Conservation (phyloP, 2,329 filamentous ascomycete genomes). For the Acrodontium crateriforme region DNA sequence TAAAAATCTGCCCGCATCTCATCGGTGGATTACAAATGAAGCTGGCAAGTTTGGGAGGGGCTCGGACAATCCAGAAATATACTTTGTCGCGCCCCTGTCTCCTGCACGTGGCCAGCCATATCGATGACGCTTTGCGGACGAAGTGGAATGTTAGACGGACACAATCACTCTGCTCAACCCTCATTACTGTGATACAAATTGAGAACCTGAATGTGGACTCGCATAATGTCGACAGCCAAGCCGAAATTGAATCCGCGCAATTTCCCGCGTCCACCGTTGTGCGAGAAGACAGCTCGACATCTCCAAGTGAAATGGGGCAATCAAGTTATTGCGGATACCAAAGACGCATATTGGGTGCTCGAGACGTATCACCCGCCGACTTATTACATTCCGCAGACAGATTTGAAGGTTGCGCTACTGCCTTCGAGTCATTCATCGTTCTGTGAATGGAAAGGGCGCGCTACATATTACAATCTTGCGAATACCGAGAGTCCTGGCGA, state of each 20-base stretch:
- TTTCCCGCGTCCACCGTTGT: constrained; percentile 45
- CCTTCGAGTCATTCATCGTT: constrained; percentile 34
- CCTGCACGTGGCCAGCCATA: no score
- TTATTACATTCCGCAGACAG: constrained; percentile 45
- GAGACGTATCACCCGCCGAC: constrained; percentile 51
- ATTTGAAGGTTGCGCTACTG: constrained; percentile 34
- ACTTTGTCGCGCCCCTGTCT: no score
- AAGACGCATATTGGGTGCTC: constrained; percentile 46
- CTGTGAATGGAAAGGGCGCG: constrained; percentile 49
- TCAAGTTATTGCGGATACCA: constrained; percentile 43
- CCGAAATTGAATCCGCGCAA: constrained; percentile 40
- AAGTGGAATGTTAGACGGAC: no score
- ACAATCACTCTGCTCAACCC: no score
- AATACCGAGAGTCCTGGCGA: constrained; percentile 26
- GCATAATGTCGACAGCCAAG: constrained; percentile 10
- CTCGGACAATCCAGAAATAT: no score
- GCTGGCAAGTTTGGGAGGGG: no score
- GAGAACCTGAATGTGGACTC: constrained; percentile 4
- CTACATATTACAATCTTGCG: constrained; percentile 43
- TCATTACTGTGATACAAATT: no score
- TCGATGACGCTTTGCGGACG: no score
- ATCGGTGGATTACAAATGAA: no score
- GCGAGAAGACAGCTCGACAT: constrained; percentile 41
- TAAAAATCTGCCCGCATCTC: no score
- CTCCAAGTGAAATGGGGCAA: constrained; percentile 42